Evolutionary conservation across 139 green algal genomes (phyloP), one percentile per base, ranked within the genome.

Genomic region (Asterochloris erici): DNA sequence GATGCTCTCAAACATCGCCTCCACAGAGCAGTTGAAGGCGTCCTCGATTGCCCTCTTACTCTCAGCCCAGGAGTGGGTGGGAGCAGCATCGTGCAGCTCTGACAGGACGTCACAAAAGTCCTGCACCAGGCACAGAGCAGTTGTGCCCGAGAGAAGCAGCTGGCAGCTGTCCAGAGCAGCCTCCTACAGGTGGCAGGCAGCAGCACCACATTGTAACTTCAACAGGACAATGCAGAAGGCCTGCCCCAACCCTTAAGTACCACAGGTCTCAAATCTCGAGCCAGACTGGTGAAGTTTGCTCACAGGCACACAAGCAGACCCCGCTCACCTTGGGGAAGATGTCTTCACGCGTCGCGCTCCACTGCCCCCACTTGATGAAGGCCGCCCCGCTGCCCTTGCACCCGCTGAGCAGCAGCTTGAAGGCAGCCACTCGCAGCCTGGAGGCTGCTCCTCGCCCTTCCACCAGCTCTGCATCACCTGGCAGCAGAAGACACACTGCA

Each of bases 341-440:
- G 86, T 97, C 94, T 24, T 89, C 88, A 54, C 94, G 86, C 15
- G 94, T 95, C 62, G 91, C 90, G 15, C 94, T 92, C 94, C 94
- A 97, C 89, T 97, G 94, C 9, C 91, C 94, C 94, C 94, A 97
- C 87, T 97, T 97, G 70, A 97, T 95, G 84, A 93, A 95, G 0
- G 94, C 94, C 6, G 96, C 91, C 29, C 96, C 91, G 77, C 90
- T 85, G n/a, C 73, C 27, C 10, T 64, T 24, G 84, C 89, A 90
- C 26, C 89, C 87, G 0, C 79, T 63, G 66, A 93, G 88, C 88
- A 95, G 88, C 89, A 95, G 86, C 70, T 47, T 63, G 80, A 86
- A 95, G 0, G 90, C 90, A 0, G 19, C 61, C 14, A 74, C 69
- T 12, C 90, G 87, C 84, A 90, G n/a, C 23, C 75, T 54, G 38